These are phyloP conservation scores for Beta vulgaris DNA, from an alignment of 148 eudicot species.

Conservation along the genomic window DNA sequence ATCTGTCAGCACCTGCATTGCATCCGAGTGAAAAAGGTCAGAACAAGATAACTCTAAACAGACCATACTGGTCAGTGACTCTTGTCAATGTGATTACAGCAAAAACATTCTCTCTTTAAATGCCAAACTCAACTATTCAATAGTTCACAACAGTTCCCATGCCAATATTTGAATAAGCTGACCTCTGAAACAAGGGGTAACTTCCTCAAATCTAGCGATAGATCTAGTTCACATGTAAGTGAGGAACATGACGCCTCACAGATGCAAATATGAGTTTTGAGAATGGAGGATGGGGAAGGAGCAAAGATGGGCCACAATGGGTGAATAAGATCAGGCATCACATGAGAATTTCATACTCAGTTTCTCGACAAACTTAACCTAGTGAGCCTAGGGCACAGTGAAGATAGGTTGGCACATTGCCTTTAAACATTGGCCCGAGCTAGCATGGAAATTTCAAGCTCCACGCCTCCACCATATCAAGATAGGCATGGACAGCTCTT, in stretches of 20 bases:
- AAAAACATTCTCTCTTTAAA: background rate
- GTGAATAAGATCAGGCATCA: background rate
- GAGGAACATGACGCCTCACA: background rate
- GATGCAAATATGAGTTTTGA: background rate
- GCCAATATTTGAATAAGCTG: background rate
- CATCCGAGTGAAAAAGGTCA: constrained; percentile 13
- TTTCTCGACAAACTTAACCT: background rate
- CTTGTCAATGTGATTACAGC: background rate
- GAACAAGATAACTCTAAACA: background rate
- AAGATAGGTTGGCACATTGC: background rate
- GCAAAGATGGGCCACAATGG: background rate
- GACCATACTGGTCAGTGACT: background rate
- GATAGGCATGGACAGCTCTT: background rate
- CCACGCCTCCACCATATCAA: background rate
- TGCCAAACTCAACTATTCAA: constrained; percentile 1
- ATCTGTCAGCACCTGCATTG: constrained; percentile 80
- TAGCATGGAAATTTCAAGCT: background rate
- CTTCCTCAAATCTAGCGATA: background rate
- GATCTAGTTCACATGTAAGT: background rate
- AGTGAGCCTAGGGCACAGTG: background rate
- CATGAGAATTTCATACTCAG: background rate
- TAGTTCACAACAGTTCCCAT: background rate
- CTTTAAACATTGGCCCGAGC: background rate
- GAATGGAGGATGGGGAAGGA: background rate
- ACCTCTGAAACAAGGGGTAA: background rate